Conservation (phyloP, 768 basidiomycete species). For the Leccinum longicurvipes region DNA sequence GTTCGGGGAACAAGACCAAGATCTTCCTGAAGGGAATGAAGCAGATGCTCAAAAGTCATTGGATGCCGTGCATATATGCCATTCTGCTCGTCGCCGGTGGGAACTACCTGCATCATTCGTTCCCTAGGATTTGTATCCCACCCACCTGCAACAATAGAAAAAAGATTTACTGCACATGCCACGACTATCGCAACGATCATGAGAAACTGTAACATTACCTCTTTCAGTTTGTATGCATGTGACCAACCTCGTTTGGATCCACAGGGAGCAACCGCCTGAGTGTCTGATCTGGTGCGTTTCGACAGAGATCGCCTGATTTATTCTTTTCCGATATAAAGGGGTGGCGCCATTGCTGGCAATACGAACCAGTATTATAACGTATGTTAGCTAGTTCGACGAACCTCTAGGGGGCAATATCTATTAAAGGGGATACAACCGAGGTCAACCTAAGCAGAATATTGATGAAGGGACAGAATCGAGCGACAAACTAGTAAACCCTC, state of each 20-base stretch:
- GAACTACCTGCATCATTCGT: not conserved
- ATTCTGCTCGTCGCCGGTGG: slow-evolving; percentile 72
- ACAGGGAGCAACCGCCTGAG: slow-evolving; percentile 45
- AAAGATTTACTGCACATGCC: slow-evolving; percentile 63
- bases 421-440: too few relatives aligned
- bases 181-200: too few relatives aligned
- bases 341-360: slow-evolving; percentile 71
- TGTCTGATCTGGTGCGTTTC: slow-evolving; percentile 11
- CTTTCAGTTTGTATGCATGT: not conserved
- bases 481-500: too few relatives aligned
- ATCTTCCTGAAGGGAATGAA: too few relatives aligned
- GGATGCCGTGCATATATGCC: too few relatives aligned
- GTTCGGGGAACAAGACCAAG: too few relatives aligned
- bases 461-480: too few relatives aligned
- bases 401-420: too few relatives aligned
- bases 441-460: too few relatives aligned
- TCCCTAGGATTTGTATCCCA: too few relatives aligned
- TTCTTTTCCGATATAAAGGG: slow-evolving; percentile 30
- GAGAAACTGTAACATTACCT: slow-evolving; percentile 49
- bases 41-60: too few relatives aligned
- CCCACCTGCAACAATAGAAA: slow-evolving; percentile 63
- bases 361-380: slow-evolving; percentile 71
- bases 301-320: not conserved
- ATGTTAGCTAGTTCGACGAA: too few relatives aligned
- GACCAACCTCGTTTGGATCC: not conserved